These are phyloP conservation scores for Apiospora sp. DNA, from an alignment of 2,329 filamentous ascomycete genomes.

Conservation along the genomic window DNA sequence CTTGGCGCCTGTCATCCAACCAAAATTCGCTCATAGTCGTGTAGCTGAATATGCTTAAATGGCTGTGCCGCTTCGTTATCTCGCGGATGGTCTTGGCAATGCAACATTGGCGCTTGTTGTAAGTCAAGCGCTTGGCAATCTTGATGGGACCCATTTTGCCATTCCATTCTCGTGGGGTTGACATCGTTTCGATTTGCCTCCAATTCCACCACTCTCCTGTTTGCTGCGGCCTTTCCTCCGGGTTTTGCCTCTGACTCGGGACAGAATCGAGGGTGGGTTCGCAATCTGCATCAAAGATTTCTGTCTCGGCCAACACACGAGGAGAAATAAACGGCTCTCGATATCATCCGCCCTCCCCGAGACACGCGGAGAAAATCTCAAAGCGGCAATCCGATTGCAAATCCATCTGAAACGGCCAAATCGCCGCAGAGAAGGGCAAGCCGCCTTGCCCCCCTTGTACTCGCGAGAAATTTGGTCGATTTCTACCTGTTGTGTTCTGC, in stretches of 20 bases:
- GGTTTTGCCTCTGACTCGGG: background rate
- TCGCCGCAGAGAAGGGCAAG: background rate
- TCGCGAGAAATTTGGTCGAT: background rate
- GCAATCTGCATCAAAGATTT: background rate
- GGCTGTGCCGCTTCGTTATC: background rate
- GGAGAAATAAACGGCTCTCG: background rate
- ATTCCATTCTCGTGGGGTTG: constrained; percentile 1
- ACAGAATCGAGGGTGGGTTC: background rate
- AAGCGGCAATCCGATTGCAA: background rate
- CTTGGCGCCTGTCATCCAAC: background rate
- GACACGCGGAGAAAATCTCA: background rate
- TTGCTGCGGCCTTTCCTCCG: background rate
- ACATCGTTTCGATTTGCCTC: background rate
- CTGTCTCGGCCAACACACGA: background rate
- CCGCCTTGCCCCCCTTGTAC: background rate
- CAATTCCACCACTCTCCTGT: background rate
- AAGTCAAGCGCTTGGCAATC: background rate
- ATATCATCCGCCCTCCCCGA: background rate
- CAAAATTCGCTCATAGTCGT: constrained; percentile 4
- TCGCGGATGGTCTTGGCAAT: background rate
- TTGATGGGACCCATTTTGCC: background rate
- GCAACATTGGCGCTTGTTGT: background rate
- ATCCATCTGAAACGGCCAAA: background rate
- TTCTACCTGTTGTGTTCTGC: background rate
- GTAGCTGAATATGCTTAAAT: constrained; percentile 16